These are phyloP conservation scores for Leccinum broughii DNA, from an alignment of 768 basidiomycete genomes.

Conservation along the genomic window DNA sequence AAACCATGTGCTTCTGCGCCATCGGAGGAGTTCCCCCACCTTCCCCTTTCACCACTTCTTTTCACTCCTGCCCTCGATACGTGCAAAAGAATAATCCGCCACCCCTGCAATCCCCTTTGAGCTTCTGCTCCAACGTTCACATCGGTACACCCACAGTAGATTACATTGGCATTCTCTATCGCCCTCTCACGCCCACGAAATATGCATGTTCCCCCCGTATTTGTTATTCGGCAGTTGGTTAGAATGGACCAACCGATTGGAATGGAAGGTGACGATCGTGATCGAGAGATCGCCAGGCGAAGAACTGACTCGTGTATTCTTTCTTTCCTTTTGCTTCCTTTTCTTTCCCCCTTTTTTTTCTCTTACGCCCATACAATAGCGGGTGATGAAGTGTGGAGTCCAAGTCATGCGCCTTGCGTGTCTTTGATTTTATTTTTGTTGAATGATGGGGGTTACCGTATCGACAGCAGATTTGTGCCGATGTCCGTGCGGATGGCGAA, in stretches of 20 bases:
- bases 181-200: not conserved
- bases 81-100: not conserved
- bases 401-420: not conserved
- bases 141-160: not conserved
- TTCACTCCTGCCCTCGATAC: conserved; percentile 2
- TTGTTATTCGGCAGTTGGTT: not conserved
- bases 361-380: too few relatives aligned
- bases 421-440: not conserved
- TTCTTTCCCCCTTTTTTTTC: too few relatives aligned
- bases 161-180: not conserved
- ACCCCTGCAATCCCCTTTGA: not conserved
- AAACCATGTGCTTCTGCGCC: conserved; percentile 2
- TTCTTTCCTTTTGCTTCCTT: not conserved
- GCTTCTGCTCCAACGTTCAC: not conserved
- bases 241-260: not conserved
- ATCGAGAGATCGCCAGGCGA: conserved; percentile 17
- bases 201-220: not conserved
- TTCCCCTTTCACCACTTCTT: not conserved
- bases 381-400: too few relatives aligned
- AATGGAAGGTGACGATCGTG: conserved; percentile 14
- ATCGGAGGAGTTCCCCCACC: not conserved
- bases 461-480: not conserved
- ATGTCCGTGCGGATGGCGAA: too few relatives aligned
- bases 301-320: not conserved
- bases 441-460: not conserved